phyloP scores from a whole-genome alignment of 305 asterid genomes.

The Rubia peregrina region DNA sequence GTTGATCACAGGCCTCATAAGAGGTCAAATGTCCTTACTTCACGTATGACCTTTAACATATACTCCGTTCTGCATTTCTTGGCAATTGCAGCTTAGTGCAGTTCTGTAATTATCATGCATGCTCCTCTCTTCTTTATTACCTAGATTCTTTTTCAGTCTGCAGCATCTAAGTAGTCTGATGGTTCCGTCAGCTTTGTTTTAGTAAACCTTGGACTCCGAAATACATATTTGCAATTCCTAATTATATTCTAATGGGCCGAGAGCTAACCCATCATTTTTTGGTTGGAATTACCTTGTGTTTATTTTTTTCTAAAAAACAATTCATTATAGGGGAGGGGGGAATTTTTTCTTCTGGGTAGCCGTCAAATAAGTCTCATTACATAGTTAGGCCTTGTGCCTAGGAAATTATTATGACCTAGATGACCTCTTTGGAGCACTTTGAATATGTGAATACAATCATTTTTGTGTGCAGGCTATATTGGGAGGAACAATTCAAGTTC shows the following conservation, averaged over 20 bases:
- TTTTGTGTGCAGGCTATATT: conserved; percentile 73
- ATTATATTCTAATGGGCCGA: not conserved
- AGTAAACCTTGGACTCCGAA: not conserved
- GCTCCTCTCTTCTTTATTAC: not conserved
- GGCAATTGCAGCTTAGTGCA: not conserved
- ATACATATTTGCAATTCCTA: not conserved
- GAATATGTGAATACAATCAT: not conserved
- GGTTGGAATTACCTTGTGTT: not conserved
- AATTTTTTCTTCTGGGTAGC: not conserved
- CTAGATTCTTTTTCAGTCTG: conserved; percentile 12
- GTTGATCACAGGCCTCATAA: not conserved
- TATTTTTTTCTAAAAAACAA: no score
- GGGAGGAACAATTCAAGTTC: conserved; percentile 96
- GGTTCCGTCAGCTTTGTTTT: not conserved
- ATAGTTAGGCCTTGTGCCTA: not conserved
- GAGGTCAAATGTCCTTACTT: not conserved
- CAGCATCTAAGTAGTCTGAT: not conserved
- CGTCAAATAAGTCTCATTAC: not conserved
- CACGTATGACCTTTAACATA: not conserved
- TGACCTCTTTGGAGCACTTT: not conserved
- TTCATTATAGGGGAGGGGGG: not conserved
- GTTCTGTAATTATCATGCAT: not conserved
- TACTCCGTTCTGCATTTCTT: not conserved
- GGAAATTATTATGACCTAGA: not conserved
- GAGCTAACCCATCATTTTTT: not conserved